Percentiles rank a stretch among this genome's conserved stretches.
Evolutionary conservation across 1,139 yeast species (phyloP).

Genomic region (Hyphopichia burtonii): DNA sequence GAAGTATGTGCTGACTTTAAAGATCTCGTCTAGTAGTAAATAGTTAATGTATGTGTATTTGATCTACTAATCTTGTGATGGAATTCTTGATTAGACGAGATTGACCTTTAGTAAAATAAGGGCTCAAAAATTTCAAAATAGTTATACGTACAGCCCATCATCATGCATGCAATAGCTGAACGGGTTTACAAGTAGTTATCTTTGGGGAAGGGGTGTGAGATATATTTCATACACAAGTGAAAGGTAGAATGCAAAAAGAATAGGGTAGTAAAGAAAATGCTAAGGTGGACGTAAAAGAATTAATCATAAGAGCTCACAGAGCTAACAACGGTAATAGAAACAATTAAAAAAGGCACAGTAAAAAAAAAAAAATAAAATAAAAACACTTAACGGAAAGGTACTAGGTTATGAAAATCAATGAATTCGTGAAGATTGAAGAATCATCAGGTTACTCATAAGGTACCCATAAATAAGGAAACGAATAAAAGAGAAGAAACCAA

Average conservation of each 20-base stretch:
- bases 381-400: neutral
- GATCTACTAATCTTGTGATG: conserved; percentile 11
- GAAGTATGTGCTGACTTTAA: conserved; percentile 21
- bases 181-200: too few relatives aligned
- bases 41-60: neutral
- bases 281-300: neutral
- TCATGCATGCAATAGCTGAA: too few relatives aligned
- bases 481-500: conserved; percentile 2
- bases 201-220: neutral
- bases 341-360: neutral
- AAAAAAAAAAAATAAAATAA: neutral
- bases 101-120: neutral
- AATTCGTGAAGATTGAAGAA: neutral
- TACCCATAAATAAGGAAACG: conserved; percentile 1
- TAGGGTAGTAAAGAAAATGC: neutral
- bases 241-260: neutral
- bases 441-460: conserved; percentile 1
- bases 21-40: conserved; percentile 7
- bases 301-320: neutral
- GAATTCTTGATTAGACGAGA: neutral
- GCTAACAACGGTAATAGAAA: neutral
- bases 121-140: too few relatives aligned
- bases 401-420: neutral
- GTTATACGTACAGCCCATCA: too few relatives aligned
- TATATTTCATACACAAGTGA: neutral